These are phyloP conservation scores for Globisporangium nagaii DNA, from an alignment of 352 stramenopile species.

Conservation along the genomic window DNA sequence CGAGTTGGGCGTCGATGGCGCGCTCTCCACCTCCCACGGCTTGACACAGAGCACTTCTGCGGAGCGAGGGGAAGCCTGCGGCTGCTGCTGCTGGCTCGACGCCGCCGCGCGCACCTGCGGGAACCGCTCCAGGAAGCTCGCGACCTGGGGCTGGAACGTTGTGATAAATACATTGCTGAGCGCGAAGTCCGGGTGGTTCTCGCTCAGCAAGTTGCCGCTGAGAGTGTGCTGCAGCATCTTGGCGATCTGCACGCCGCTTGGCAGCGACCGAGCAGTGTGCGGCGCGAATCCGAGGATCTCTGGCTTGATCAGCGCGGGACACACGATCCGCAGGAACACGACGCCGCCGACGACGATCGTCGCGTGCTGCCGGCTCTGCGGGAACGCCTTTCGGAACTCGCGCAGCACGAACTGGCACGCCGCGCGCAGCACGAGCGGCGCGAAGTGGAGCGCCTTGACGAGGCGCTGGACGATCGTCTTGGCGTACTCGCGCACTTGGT, in stretches of 20 bases:
- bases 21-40: conserved; percentile 16
- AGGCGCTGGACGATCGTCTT: conserved; percentile 64
- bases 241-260: conserved; percentile 63
- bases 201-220: conserved; percentile 43
- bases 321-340: conserved; percentile 73
- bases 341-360: conserved; percentile 73
- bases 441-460: conserved; percentile 65
- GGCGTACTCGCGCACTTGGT: conserved; percentile 46
- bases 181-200: conserved; percentile 36
- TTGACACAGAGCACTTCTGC: conserved; percentile 20
- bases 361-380: conserved; percentile 44
- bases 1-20: conserved; percentile 19
- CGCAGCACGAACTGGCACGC: conserved; percentile 63
- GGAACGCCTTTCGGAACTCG: conserved; percentile 70
- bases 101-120: conserved; percentile 33
- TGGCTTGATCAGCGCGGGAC: conserved; percentile 75
- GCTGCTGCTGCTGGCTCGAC: background rate
- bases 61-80: conserved; percentile 1
- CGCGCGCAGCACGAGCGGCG: conserved; percentile 65
- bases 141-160: conserved; percentile 56
- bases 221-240: conserved; percentile 79
- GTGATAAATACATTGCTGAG: conserved; percentile 61
- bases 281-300: conserved; percentile 70
- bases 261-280: conserved; percentile 45
- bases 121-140: conserved; percentile 56